Percentiles rank a stretch among this genome's conserved stretches.
Evolutionary conservation across 129 eudicot species (phyloP).

Genomic region (Apium graveolens): DNA sequence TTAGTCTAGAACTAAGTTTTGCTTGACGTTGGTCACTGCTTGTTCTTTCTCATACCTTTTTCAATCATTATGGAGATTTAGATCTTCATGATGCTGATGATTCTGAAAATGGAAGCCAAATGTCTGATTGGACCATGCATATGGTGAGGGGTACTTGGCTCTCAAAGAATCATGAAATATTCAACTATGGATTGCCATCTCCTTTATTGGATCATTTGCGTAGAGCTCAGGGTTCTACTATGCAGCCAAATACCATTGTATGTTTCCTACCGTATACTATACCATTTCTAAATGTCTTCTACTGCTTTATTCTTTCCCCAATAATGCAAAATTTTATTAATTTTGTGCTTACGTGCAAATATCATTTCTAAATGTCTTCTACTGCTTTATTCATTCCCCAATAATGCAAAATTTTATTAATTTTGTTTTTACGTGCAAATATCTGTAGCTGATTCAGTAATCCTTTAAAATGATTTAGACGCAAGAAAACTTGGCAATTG

Average conservation of each 20-base stretch:
- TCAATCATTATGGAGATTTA: slow-evolving; percentile 35
- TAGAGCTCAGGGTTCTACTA: slow-evolving; percentile 25
- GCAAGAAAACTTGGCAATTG: slow-evolving; percentile 54
- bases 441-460: background rate
- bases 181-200: slow-evolving; percentile 72
- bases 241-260: slow-evolving; percentile 38
- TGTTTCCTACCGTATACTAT: background rate
- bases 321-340: background rate
- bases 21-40: background rate
- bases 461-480: slow-evolving; percentile 24
- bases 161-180: slow-evolving; percentile 53
- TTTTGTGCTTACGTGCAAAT: too few relatives aligned
- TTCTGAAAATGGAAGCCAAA: slow-evolving; percentile 19
- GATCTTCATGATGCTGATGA: slow-evolving; percentile 41
- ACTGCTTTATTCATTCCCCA: too few relatives aligned
- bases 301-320: slow-evolving; percentile 2
- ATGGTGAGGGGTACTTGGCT: slow-evolving; percentile 94
- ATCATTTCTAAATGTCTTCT: too few relatives aligned
- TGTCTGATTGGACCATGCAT: slow-evolving; percentile 53
- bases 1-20: background rate
- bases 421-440: background rate
- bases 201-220: slow-evolving; percentile 60
- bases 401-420: too few relatives aligned
- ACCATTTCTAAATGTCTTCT: background rate
- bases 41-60: slow-evolving; percentile 6